phyloP scores from a whole-genome alignment of 345 rosid species.

The Syzygium aromaticum region DNA sequence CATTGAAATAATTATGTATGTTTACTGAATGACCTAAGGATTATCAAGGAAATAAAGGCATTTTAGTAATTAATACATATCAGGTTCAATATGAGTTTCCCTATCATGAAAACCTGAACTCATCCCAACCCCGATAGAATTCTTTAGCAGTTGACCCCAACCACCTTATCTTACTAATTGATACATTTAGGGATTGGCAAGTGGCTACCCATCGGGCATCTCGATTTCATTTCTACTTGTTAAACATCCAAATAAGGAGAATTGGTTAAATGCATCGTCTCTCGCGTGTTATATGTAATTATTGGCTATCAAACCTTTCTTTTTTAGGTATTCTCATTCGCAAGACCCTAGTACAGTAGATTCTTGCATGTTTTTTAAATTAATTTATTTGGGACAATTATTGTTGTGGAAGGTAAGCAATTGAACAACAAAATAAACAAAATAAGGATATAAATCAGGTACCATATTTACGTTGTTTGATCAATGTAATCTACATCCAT shows the following conservation, averaged over 20 bases:
- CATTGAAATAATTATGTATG: not conserved
- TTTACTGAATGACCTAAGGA: not conserved
- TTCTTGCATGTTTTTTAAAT: not conserved
- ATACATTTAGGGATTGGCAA: not conserved
- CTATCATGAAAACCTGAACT: not conserved
- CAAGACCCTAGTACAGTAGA: not conserved
- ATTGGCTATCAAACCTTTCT: too few species aligned
- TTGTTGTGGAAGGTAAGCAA: too few species aligned
- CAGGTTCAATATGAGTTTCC: not conserved
- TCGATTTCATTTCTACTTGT: not conserved
- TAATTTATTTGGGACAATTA: too few species aligned
- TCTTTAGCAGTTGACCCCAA: too few species aligned
- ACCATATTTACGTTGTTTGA: too few species aligned
- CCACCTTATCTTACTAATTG: too few species aligned
- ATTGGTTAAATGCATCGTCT: not conserved
- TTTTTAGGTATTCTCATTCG: not conserved
- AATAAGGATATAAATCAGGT: too few species aligned
- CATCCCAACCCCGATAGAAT: not conserved
- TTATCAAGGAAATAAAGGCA: not conserved
- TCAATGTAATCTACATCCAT: too few species aligned
- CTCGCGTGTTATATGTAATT: too few species aligned
- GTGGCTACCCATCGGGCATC: not conserved
- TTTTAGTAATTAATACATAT: not conserved
- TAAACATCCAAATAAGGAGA: not conserved
- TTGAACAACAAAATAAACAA: too few species aligned